Conservation (phyloP, 2,329 filamentous ascomycete species). For the Cladosporium phlei region DNA sequence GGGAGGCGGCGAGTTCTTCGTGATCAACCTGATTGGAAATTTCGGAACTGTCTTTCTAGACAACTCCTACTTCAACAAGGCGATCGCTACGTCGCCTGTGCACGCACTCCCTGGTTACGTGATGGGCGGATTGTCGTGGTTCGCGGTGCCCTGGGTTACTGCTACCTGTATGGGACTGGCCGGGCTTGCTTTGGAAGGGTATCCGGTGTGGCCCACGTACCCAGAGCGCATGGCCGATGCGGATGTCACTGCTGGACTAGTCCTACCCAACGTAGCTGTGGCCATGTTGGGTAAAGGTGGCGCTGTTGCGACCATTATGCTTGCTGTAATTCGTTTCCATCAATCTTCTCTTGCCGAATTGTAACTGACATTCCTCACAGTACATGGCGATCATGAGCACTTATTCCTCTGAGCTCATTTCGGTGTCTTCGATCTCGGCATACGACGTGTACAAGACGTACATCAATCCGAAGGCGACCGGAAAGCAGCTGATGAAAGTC, state of each 20-base stretch:
- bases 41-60: conserved; percentile 82
- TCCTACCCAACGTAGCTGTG: conserved; percentile 28
- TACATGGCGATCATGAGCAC: conserved; percentile 33
- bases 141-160: conserved; percentile 74
- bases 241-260: conserved; percentile 29
- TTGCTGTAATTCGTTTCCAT: conserved; percentile 16
- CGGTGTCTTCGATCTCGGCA: conserved; percentile 37
- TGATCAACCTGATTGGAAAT: conserved; percentile 79
- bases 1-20: conserved; percentile 24
- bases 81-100: conserved; percentile 82
- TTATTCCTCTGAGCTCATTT: conserved; percentile 38
- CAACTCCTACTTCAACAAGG: conserved; percentile 79
- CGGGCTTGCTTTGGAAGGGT: conserved; percentile 68
- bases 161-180: conserved; percentile 85
- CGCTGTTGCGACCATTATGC: conserved; percentile 28
- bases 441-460: conserved; percentile 57
- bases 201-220: conserved; percentile 42
- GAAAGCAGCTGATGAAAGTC: conserved; percentile 73
- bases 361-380: not conserved
- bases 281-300: conserved; percentile 29
- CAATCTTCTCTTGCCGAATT: too few species aligned
- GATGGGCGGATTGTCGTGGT: conserved; percentile 81
- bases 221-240: conserved; percentile 28
- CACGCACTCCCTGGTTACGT: conserved; percentile 89
- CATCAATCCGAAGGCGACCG: conserved; percentile 71